These are phyloP conservation scores for Plasmopara muralis DNA, from an alignment of 352 stramenopile genomes.

Conservation along the genomic window DNA sequence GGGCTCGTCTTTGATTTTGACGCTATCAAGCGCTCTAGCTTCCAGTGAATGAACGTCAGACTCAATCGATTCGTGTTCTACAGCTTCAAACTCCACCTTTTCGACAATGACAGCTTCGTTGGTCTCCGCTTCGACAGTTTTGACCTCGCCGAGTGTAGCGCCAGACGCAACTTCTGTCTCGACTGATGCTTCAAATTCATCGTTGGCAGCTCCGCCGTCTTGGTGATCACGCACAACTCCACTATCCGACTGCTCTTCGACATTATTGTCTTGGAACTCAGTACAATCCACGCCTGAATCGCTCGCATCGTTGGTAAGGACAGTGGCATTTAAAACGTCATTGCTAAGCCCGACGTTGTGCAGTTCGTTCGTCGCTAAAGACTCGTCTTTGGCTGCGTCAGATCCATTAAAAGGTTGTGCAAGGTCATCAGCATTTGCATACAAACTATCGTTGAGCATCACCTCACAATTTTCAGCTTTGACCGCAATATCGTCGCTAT, in stretches of 20 bases:
- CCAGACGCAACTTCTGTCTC: neutral
- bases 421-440: no score
- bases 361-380: no score
- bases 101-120: neutral
- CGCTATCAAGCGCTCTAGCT: neutral
- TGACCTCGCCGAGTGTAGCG: neutral
- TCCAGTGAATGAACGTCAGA: slow-evolving; percentile 1
- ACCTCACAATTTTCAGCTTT: no score
- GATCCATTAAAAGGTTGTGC: no score
- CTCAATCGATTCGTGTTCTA: neutral
- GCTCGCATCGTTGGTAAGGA: no score
- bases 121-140: neutral
- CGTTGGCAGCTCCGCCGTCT: slow-evolving; percentile 1
- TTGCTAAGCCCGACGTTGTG: no score
- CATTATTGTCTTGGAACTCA: neutral
- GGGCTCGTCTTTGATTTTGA: slow-evolving; percentile 1
- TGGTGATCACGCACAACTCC: slow-evolving; percentile 1
- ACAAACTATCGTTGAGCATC: no score
- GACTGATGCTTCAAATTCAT: neutral
- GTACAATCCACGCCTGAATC: no score
- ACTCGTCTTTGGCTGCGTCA: no score
- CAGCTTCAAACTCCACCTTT: neutral
- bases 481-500: no score
- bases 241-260: neutral
- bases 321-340: no score